phyloP scores from a whole-genome alignment of 495 filamentous ascomycete genomes.

The Peziza echinospora region DNA sequence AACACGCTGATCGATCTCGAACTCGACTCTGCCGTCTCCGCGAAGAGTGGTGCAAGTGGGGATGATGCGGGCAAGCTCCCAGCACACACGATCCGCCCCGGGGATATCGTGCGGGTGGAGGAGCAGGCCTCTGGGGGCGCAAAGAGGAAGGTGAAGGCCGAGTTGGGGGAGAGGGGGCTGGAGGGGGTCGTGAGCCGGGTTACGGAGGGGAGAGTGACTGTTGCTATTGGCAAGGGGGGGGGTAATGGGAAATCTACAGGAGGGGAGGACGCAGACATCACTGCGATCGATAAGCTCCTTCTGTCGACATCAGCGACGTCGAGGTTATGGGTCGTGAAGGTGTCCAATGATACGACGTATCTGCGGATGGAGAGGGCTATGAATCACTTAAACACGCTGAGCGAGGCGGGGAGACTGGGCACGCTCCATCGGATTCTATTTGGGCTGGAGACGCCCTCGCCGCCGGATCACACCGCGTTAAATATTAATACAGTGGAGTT shows the following conservation, averaged over 20 bases:
- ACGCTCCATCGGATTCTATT: slow-evolving; percentile 67
- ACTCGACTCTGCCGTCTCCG: slow-evolving; percentile 43
- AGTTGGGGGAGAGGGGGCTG: slow-evolving; percentile 39
- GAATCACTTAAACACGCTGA: slow-evolving; percentile 52
- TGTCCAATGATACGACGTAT: slow-evolving; percentile 87
- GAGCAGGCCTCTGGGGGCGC: slow-evolving; percentile 45
- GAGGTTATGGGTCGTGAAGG: slow-evolving; percentile 50
- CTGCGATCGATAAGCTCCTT: slow-evolving; percentile 29
- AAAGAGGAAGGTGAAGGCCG: slow-evolving; percentile 47
- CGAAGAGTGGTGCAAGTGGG: slow-evolving; percentile 5
- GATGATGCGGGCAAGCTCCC: slow-evolving; percentile 30
- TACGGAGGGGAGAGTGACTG: slow-evolving; percentile 29
- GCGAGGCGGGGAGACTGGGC: slow-evolving; percentile 39
- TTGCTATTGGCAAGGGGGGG: slow-evolving; percentile 56
- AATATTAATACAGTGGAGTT: slow-evolving; percentile 48
- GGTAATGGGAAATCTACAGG: slow-evolving; percentile 34
- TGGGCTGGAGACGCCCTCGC: slow-evolving; percentile 40
- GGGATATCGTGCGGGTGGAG: slow-evolving; percentile 67
- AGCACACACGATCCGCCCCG: slow-evolving; percentile 65
- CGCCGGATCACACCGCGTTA: slow-evolving; percentile 33
- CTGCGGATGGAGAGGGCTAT: slow-evolving; percentile 78
- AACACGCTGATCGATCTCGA: slow-evolving; percentile 65
- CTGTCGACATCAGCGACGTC: slow-evolving; percentile 2
- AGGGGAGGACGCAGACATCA: slow-evolving; percentile 29
- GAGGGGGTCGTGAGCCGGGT: slow-evolving; percentile 68